Evolutionary conservation across 2,329 filamentous ascomycete genomes (phyloP).

Genomic region (Pseudogymnoascus sp.): DNA sequence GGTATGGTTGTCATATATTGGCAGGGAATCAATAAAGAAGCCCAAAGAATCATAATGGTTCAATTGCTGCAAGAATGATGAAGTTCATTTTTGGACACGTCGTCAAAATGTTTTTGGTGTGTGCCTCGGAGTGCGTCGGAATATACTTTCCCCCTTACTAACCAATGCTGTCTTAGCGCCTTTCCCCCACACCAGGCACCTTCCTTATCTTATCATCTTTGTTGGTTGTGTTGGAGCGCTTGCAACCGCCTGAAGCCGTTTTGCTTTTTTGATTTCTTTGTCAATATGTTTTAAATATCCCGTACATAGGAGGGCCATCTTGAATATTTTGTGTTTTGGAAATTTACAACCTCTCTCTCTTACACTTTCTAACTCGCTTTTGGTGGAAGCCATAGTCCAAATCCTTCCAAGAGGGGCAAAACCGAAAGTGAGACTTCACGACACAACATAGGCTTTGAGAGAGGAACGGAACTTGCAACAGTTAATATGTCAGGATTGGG

Average conservation of each 20-base stretch:
- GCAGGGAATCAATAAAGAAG: not conserved
- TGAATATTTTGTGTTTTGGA: not conserved
- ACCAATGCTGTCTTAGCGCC: not conserved
- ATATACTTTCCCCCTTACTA: slow-evolving; percentile 5
- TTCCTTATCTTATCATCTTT: slow-evolving; percentile 3
- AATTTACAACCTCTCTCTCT: not conserved
- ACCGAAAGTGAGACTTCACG: not conserved
- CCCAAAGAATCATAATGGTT: not conserved
- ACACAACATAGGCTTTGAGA: not conserved
- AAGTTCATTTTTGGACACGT: not conserved
- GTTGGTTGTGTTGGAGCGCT: not conserved
- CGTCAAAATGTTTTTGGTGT: slow-evolving; percentile 1
- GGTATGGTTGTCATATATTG: not conserved
- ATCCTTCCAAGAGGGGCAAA: not conserved
- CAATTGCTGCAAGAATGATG: not conserved
- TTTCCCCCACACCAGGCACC: not conserved
- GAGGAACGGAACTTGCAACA: not conserved
- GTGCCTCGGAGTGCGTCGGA: not conserved
- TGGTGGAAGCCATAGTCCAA: not conserved
- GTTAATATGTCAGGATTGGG: not conserved
- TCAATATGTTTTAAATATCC: not conserved
- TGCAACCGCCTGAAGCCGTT: not conserved
- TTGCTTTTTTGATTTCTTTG: not conserved
- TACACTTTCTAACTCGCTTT: not conserved
- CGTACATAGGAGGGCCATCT: not conserved